A percentile compares a stretch with the other conserved stretches of the same genome.
phyloP scores from a whole-genome alignment of 176 grass and related monocot species.

The Eremochloa ophiuroides region DNA sequence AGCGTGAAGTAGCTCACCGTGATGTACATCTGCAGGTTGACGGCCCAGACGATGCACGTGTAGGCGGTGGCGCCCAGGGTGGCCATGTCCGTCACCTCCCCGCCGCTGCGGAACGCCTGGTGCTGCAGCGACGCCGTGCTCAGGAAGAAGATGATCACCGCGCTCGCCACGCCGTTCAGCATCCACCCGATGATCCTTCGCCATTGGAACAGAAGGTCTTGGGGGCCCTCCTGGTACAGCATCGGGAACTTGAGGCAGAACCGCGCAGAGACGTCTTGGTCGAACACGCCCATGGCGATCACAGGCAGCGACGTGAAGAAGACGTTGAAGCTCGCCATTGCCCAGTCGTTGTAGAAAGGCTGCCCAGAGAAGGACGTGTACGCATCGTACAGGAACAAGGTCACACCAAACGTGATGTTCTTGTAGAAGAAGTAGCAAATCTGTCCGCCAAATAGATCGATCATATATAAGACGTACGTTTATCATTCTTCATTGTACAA shows the following conservation, averaged over 20 bases:
- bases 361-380: constrained; percentile 64
- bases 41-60: constrained; percentile 75
- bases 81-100: constrained; percentile 40
- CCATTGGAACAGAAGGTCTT: constrained; percentile 82
- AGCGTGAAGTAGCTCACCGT: constrained; percentile 74
- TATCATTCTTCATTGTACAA: too few relatives aligned
- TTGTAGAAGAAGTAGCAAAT: constrained; percentile 99
- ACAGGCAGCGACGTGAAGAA: constrained; percentile 85
- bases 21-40: constrained; percentile 68
- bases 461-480: not conserved
- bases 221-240: constrained; percentile 91
- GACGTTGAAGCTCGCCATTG: constrained; percentile 53
- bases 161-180: constrained; percentile 47
- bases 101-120: constrained; percentile 51
- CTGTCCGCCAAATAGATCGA: constrained; percentile 31
- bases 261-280: constrained; percentile 81
- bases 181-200: constrained; percentile 73
- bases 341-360: constrained; percentile 77
- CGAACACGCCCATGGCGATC: constrained; percentile 79
- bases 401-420: constrained; percentile 87
- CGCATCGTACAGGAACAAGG: constrained; percentile 74
- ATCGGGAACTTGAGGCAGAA: constrained; percentile 90
- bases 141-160: constrained; percentile 71
- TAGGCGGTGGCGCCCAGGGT: constrained; percentile 50
- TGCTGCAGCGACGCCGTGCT: constrained; percentile 19